Base-by-base conservation (phyloP, 73 alveolate genomes). In the Paramecium biaurelia region DNA sequence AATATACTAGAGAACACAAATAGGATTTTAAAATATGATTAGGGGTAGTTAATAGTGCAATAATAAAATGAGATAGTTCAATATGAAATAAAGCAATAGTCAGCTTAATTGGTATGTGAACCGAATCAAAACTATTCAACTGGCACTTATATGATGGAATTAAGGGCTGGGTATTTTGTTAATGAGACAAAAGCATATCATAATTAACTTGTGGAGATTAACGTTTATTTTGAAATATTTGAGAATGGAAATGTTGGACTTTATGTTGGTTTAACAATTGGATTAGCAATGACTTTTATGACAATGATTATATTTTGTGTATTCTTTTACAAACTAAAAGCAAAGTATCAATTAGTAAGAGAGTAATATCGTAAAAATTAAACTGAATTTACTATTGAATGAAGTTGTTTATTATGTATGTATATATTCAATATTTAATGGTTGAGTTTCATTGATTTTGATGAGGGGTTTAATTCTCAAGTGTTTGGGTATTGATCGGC, bases 201-300 rank as follows among this genome's bases (percentile, higher is more conserved):
- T 41, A 79, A 18, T 42, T 45, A 43, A 11, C 5, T 20, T 2
- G 53, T 79, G 4, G 41, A 42, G 23, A 35, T 42, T 18, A 21
- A 41, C 28, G 89, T 76, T 6, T 76, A 76, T 76, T n/a, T 20
- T 24, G 89, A 76, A 42, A 76, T 76, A 76, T 76, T 76, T 42
- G 89, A 76, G 38, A 76, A 76, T 76, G 89, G 89, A 5, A 76
- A 76, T 76, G 89, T 76, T 5, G 89, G 89, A 34, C 41, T 76
- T 0, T 76, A 76, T 76, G 89, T 76, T 4, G 89, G 89, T 37
- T 76, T 76, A 76, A 37, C 70, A n/a, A 41, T 76, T 11, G 89
- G 89, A 21, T 76, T 76, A 6, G 89, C 68, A 38, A 38, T 35
- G 41, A 79, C 90, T 28, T 79, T 79, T 43, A 42, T 79, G 32